phyloP scores from a whole-genome alignment of 1,139 yeast species.

The Pichia cactophila region DNA sequence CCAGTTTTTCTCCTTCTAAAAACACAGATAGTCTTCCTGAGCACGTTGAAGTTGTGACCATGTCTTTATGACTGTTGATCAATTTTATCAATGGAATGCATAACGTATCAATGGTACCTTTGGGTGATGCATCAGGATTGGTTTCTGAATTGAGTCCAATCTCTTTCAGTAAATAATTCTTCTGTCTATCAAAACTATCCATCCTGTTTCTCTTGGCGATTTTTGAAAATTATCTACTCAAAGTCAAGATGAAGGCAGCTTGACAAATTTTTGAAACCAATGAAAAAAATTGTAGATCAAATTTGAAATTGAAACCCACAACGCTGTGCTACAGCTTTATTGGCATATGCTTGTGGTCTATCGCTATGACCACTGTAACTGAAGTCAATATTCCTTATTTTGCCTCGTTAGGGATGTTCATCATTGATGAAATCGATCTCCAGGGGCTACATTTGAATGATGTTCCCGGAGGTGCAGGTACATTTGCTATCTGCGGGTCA shows the following conservation, averaged over 20 bases:
- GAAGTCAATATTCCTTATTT: conserved; percentile 28
- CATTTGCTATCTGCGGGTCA: conserved; percentile 75
- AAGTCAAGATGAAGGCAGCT: too few relatives aligned
- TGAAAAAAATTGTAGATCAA: too few relatives aligned
- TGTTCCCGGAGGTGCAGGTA: conserved; percentile 86
- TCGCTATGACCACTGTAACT: not conserved
- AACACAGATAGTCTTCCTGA: conserved; percentile 82
- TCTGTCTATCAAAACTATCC: conserved; percentile 55
- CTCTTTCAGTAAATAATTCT: conserved; percentile 47
- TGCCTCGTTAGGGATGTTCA: conserved; percentile 79
- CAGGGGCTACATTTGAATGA: conserved; percentile 40
- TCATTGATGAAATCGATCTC: conserved; percentile 79
- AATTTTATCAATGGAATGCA: conserved; percentile 65
- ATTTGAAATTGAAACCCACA: too few relatives aligned
- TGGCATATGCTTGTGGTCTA: too few relatives aligned
- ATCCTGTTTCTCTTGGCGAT: not conserved
- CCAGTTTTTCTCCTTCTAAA: conserved; percentile 50
- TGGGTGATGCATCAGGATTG: conserved; percentile 69
- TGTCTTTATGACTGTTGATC: conserved; percentile 53
- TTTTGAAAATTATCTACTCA: too few relatives aligned
- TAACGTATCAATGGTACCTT: conserved; percentile 68
- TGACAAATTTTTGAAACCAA: not conserved
- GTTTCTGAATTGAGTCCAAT: conserved; percentile 37
- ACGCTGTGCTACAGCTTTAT: too few relatives aligned
- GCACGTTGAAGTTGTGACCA: conserved; percentile 85